A percentile compares a stretch with the other conserved stretches of the same genome.
Conservation (phyloP, 768 basidiomycete species). For the Chlorophyllum brunneum region DNA sequence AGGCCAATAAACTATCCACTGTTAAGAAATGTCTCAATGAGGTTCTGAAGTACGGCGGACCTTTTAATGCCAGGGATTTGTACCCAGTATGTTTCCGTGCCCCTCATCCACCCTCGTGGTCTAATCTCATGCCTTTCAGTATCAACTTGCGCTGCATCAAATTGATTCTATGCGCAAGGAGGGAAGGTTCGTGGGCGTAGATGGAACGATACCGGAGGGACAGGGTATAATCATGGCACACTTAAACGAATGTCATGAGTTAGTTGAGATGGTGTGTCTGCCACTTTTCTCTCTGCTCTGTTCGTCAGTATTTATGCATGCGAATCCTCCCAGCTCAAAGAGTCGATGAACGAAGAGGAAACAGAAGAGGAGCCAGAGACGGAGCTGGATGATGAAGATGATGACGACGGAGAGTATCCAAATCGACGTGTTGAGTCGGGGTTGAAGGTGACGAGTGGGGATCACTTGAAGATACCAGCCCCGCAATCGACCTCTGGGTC, state of each 20-base stretch:
- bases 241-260: conserved; percentile 92
- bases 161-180: conserved; percentile 92
- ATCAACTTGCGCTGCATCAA: conserved; percentile 92
- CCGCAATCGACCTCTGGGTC: neutral
- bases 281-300: neutral
- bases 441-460: neutral
- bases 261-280: conserved; percentile 81
- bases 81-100: conserved; percentile 68
- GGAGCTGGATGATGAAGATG: conserved; percentile 36
- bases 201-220: conserved; percentile 90
- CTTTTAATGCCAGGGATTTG: conserved; percentile 86
- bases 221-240: conserved; percentile 97
- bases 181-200: conserved; percentile 86
- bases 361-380: conserved; percentile 28
- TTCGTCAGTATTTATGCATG: neutral
- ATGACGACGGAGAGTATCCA: conserved; percentile 45
- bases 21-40: conserved; percentile 97
- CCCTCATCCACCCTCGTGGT: neutral
- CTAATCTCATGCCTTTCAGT: conserved; percentile 38
- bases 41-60: conserved; percentile 92
- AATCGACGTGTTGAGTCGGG: conserved; percentile 8
- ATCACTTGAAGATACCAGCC: neutral
- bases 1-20: conserved; percentile 96
- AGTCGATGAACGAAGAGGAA: conserved; percentile 76
- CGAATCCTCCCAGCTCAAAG: conserved; percentile 54